Base-by-base conservation (phyloP, 495 filamentous ascomycete genomes). In the Penicillium argentinense region DNA sequence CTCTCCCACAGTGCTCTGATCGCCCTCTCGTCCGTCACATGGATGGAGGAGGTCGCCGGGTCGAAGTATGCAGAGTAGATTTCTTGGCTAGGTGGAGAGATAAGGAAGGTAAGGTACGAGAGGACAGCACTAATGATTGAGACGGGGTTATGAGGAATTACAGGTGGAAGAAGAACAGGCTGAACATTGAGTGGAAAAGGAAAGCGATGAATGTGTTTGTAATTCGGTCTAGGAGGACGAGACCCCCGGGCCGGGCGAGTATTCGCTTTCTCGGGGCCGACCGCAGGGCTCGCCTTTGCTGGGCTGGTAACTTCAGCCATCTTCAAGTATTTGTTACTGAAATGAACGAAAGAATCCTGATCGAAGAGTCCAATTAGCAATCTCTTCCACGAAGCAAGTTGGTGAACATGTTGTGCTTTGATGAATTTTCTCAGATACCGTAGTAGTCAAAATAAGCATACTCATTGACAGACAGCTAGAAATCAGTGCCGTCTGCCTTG, bases 111-210 rank as follows among this genome's bases (percentile, higher is more conserved):
- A 47, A 90, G 56, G 74, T 89, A 90, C 24, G 82, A 79, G 56
- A 85, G 87, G 17, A 80, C 77, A 52, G 96, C 76, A 48, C 89
- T 84, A 41, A 96, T 69, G 41, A 95, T 69, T 24, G 91, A 97
- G 26, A 97, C 59, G 16, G 93, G 95, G 59, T 98, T 96, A 66
- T 89, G 90, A 32, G 91, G 91, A 53, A 96, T 86, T 59, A 98
- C 82, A 37, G 79, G 77, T 26, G 93, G 93, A 22, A 96, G 75
- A 33, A 91, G 91, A 22, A 96, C 75, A 33, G 91, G 91, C 64
- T 87, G 83, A 12, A 84, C 86, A 45, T 77, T 78, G 36, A 97
- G 71, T 18, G 93, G 95, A 3, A 87, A 79, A 43, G 89, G 87
- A 43, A 87, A 80, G 19, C 81, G 75, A 69, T 99, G 91, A 37